phyloP scores from a whole-genome alignment of 495 filamentous ascomycete genomes.

The Hypoxylon fuscum region DNA sequence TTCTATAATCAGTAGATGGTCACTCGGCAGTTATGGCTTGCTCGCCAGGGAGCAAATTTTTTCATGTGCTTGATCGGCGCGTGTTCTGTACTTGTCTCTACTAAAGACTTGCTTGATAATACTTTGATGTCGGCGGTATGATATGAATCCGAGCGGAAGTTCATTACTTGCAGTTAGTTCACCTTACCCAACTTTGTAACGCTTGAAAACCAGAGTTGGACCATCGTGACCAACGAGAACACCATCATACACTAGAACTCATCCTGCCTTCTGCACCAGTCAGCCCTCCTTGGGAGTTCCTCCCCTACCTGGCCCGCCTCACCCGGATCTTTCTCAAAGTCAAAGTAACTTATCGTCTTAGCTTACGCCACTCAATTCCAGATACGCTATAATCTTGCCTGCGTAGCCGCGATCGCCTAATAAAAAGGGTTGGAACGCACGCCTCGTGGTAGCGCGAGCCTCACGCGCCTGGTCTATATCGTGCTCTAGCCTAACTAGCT shows the following conservation, averaged over 20 bases:
- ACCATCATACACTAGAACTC: constrained; percentile 24
- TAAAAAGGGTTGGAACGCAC: background rate
- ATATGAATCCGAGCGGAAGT: no score
- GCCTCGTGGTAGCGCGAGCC: background rate
- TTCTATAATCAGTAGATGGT: no score
- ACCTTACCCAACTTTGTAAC: background rate
- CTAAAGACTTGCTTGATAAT: no score
- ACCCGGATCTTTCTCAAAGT: constrained; percentile 35
- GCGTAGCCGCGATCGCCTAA: background rate
- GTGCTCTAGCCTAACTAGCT: background rate
- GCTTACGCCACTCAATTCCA: constrained; percentile 46
- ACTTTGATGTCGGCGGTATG: no score
- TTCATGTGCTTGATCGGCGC: no score
- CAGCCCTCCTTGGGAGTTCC: background rate
- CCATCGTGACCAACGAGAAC: constrained; percentile 37
- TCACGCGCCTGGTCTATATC: background rate
- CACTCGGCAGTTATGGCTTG: no score
- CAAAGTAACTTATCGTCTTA: constrained; percentile 40
- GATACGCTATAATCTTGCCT: constrained; percentile 48
- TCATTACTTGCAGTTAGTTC: background rate
- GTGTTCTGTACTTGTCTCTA: no score
- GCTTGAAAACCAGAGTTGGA: constrained; percentile 40
- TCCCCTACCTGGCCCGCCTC: constrained; percentile 4
- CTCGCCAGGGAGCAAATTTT: no score
- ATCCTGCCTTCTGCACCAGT: constrained; percentile 1